A percentile compares a stretch with the other conserved stretches of the same genome.
These are phyloP conservation scores for Ascochyta rabiei DNA, from an alignment of 2,329 filamentous ascomycete species.

Conservation along the genomic window DNA sequence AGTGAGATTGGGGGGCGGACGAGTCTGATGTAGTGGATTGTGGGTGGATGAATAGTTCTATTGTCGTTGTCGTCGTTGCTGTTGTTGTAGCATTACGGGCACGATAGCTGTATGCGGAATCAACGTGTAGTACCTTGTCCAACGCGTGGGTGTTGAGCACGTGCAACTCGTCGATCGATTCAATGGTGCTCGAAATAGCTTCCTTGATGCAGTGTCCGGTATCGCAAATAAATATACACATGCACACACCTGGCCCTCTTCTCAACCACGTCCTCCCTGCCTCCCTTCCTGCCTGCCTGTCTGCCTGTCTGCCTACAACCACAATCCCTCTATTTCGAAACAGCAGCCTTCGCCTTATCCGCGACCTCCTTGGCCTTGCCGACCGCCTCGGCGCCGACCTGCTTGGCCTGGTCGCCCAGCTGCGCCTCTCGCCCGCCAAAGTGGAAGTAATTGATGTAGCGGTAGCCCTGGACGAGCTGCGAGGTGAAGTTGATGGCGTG, in stretches of 20 bases:
- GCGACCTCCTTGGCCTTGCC: conserved; percentile 9
- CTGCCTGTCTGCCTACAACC: neutral
- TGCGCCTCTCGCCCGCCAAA: conserved; percentile 54
- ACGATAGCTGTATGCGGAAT: no score
- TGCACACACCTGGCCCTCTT: neutral
- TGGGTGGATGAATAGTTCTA: no score
- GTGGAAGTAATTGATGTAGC: conserved; percentile 66
- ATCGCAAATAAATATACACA: neutral
- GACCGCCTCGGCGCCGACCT: conserved; percentile 8
- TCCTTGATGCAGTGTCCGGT: neutral
- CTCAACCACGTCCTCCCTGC: neutral
- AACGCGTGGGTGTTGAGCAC: no score
- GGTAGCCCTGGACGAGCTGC: conserved; percentile 66
- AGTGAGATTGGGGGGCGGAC: conserved; percentile 91
- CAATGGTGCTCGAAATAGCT: neutral
- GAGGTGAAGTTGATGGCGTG: conserved; percentile 69
- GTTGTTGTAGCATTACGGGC: no score
- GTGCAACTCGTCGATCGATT: no score
- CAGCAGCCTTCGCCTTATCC: neutral
- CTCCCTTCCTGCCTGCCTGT: neutral
- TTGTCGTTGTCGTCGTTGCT: no score
- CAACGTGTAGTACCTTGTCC: no score
- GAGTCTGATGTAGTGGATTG: conserved; percentile 93
- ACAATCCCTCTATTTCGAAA: neutral
- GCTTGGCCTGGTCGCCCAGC: conserved; percentile 38